Base-by-base conservation (phyloP, 768 basidiomycete species). In the Suillus tomentosus region DNA sequence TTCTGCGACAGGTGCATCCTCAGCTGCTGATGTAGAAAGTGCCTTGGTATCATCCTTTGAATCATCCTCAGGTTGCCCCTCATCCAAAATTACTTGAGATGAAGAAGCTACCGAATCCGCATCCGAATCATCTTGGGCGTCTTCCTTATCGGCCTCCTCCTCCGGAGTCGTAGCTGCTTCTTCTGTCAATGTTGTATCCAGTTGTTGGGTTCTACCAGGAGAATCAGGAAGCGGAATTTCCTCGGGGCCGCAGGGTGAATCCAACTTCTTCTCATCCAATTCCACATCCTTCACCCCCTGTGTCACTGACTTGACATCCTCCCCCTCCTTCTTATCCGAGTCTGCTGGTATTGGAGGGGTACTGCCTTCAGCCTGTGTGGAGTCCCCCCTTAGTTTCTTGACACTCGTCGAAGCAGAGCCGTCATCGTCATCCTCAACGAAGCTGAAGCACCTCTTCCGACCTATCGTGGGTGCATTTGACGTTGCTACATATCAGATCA, bases 381-480 rank as follows among this genome's bases (percentile, higher is more conserved):
- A 54, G n/a, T 83, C 82, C 31, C 78, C 79, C 62, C 80, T 80
- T 50, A 77, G 73, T 72, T 81, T 79, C 67, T 81, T 81, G 15
- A 71, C 62, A 6, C 61, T 11, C 42, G 72, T 69, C 9, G 72
- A 60, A 31, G 54, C 5, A 14, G 65, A 71, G 61, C 79, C 79
- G 54, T 82, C 80, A 5, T 77, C 76, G 13, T 78, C 78, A 17
- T 75, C 79, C 58, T 65, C 77, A 51, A 66, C 82, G 78, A 64
- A 77, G 75, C 87, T 88, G 71, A 85, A 70, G 48, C 86, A 84
- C 67, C 91, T 87, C 76, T 91, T 92, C 24, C 82, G 80, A 34
- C 86, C 86, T 43, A 85, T 85, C 54, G 84, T 84, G 0, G 90
- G 90, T 3, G 90, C 89, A 69, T 85, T 89, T 31, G 90, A 91